A percentile compares a stretch with the other conserved stretches of the same genome.
These are phyloP conservation scores for Colletotrichum aenigma DNA, from an alignment of 2,329 filamentous ascomycete genomes.

Conservation along the genomic window DNA sequence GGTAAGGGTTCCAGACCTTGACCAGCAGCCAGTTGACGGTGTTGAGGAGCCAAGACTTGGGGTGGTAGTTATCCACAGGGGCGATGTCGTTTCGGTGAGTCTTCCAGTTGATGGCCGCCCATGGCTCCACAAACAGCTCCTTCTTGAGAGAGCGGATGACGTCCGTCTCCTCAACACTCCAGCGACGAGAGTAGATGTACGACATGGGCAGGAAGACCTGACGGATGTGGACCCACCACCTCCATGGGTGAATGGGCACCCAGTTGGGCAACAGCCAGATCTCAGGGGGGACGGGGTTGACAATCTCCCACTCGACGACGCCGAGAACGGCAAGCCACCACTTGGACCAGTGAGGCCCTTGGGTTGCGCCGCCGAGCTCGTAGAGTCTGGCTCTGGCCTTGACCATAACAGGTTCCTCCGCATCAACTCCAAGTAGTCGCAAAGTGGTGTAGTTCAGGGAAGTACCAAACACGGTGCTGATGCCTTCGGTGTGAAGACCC, in stretches of 20 bases:
- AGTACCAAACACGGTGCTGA: constrained; percentile 91
- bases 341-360: constrained; percentile 94
- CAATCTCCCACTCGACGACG: constrained; percentile 85
- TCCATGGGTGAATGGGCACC: constrained; percentile 87
- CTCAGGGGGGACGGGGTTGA: constrained; percentile 93
- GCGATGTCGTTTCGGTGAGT: constrained; percentile 83
- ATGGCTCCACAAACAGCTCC: constrained; percentile 83
- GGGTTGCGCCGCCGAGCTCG: constrained; percentile 81
- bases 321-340: constrained; percentile 91
- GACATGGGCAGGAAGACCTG: constrained; percentile 94
- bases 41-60: constrained; percentile 86
- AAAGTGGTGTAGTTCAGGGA: constrained; percentile 84
- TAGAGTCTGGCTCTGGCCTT: constrained; percentile 85
- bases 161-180: constrained; percentile 76
- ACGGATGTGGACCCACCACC: constrained; percentile 99
- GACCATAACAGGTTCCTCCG: constrained; percentile 84
- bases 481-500: constrained; percentile 94
- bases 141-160: constrained; percentile 74
- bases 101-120: constrained; percentile 78
- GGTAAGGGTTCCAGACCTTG: constrained; percentile 79
- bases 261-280: constrained; percentile 92
- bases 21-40: constrained; percentile 78
- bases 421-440: constrained; percentile 80
- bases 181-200: constrained; percentile 84
- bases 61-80: constrained; percentile 85